Percentiles rank a stretch among this genome's conserved stretches.
These are phyloP conservation scores for Botryotinia globosa DNA, from an alignment of 2,329 filamentous ascomycete species.

Conservation along the genomic window DNA sequence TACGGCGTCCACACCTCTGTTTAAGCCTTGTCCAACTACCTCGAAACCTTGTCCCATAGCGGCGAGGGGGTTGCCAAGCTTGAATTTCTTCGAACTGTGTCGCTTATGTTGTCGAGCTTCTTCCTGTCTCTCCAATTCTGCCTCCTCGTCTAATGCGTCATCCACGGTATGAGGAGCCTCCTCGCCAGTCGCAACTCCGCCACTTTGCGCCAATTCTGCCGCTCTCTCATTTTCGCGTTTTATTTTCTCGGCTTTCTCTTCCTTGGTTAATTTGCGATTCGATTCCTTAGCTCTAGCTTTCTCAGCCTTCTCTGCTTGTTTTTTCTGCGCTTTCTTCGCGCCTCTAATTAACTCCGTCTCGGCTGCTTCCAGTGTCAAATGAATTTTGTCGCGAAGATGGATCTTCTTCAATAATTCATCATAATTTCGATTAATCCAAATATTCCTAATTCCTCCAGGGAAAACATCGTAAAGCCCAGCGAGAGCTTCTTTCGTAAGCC, in stretches of 20 bases:
- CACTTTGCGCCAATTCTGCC: constrained; percentile 45
- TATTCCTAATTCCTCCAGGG: constrained; percentile 88
- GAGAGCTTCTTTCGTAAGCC: constrained; percentile 80
- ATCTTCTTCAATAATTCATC: constrained; percentile 83
- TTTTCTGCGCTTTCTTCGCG: constrained; percentile 76
- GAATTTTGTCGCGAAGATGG: constrained; percentile 67
- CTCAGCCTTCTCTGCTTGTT: constrained; percentile 47
- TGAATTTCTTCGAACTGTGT: constrained; percentile 27
- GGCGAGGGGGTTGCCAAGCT: constrained; percentile 31
- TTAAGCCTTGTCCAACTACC: constrained; percentile 33
- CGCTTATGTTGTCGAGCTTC: constrained; percentile 15
- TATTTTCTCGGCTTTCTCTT: constrained; percentile 39
- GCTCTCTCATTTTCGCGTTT: constrained; percentile 43
- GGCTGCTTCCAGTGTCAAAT: constrained; percentile 70
- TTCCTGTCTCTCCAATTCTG: constrained; percentile 27
- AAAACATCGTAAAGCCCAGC: constrained; percentile 90
- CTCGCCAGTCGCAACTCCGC: constrained; percentile 52
- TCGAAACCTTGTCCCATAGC: constrained; percentile 35
- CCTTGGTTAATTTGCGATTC: constrained; percentile 31
- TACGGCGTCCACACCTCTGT: constrained; percentile 32
- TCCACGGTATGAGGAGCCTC: constrained; percentile 52
- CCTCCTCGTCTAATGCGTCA: constrained; percentile 45
- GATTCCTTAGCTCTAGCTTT: constrained; percentile 53
- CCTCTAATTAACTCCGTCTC: constrained; percentile 80
- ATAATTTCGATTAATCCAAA: constrained; percentile 93